Percentiles rank a stretch among this genome's conserved stretches.
These are phyloP conservation scores for Aechmea fasciata DNA, from an alignment of 176 grass and related monocot genomes.

Conservation along the genomic window DNA sequence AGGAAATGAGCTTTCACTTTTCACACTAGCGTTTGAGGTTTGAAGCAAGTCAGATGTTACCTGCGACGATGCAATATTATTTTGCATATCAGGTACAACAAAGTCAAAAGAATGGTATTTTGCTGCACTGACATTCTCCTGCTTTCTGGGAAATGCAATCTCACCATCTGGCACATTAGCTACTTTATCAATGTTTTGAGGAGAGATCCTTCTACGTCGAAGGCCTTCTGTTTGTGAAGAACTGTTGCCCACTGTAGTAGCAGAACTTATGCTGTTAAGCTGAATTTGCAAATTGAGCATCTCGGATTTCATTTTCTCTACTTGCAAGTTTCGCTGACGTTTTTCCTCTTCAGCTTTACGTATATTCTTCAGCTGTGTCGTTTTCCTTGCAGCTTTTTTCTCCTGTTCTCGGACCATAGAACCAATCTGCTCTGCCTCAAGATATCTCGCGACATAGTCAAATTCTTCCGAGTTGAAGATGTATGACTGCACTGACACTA, in stretches of 20 bases:
- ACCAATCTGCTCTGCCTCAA: slow-evolving; percentile 94
- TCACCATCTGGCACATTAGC: slow-evolving; percentile 24
- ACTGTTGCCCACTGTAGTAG: slow-evolving; percentile 37
- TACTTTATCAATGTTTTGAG: slow-evolving; percentile 18
- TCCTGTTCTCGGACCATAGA: slow-evolving; percentile 91
- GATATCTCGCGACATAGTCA: slow-evolving; percentile 91
- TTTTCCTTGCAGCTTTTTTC: slow-evolving; percentile 90
- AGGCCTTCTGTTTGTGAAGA: slow-evolving; percentile 46
- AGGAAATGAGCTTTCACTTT: slow-evolving; percentile 42
- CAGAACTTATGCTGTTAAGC: slow-evolving; percentile 69
- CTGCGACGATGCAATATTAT: slow-evolving; percentile 25
- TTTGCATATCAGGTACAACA: slow-evolving; percentile 37
- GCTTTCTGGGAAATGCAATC: slow-evolving; percentile 28
- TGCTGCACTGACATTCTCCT: slow-evolving; percentile 33
- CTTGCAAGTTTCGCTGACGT: slow-evolving; percentile 71
- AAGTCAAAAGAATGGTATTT: slow-evolving; percentile 51
- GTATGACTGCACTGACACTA: slow-evolving; percentile 89
- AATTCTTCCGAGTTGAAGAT: slow-evolving; percentile 87
- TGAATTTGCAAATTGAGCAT: slow-evolving; percentile 94
- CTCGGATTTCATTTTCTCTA: slow-evolving; percentile 97
- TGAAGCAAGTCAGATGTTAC: slow-evolving; percentile 27
- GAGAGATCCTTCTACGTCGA: slow-evolving; percentile 49
- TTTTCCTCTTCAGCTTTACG: slow-evolving; percentile 85
- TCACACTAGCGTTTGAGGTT: slow-evolving; percentile 33
- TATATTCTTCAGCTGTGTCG: slow-evolving; percentile 71